Base-by-base conservation (phyloP, 805 yeast genomes). In the Metschnikowia drakensbergensis region DNA sequence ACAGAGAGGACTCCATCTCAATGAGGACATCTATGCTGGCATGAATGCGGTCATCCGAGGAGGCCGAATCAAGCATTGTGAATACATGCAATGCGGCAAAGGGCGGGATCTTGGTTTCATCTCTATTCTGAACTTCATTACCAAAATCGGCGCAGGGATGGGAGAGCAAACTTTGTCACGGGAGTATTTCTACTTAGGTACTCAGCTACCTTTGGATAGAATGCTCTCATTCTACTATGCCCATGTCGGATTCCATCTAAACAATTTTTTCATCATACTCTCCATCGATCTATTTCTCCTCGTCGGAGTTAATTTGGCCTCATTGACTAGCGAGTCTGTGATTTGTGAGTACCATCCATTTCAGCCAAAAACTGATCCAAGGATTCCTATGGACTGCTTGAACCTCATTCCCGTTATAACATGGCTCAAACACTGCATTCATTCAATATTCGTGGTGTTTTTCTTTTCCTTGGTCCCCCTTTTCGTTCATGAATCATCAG, bases 111-210 rank as follows among this genome's bases (percentile, higher is more conserved):
- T 86, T 60, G 95, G 95, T 64, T 86, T 86, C 68, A 90, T 90
- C 51, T 85, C 94, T 4, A 86, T 86, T 70, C 75, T 86, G 76
- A 86, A 86, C 69, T 86, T 86, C 77, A 86, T 90, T 23, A 86
- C 91, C 37, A 86, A 86, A 70, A 86, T 86, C 77, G 95, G 95
- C 69, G 91, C 94, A 57, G 95, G 95, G 70, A 86, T 86, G 95
- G 94, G 94, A 67, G 95, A 86, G 69, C 95, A 86, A 67, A 84
- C 86, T 83, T 72, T 86, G 52, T 85, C 91, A 27, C 78, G 95
- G 71, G 95, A 86, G 66, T 86, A 86, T 65, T 86, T 83, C 68
- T 85, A 86, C 67, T 67, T 86, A 66, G 89, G 92, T 61, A 83
- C 92, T 34, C 90, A 83, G 62, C 71, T 86, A 54, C 94, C 92